Conservation (phyloP, 257 asterid species). For the Lantana camara region DNA sequence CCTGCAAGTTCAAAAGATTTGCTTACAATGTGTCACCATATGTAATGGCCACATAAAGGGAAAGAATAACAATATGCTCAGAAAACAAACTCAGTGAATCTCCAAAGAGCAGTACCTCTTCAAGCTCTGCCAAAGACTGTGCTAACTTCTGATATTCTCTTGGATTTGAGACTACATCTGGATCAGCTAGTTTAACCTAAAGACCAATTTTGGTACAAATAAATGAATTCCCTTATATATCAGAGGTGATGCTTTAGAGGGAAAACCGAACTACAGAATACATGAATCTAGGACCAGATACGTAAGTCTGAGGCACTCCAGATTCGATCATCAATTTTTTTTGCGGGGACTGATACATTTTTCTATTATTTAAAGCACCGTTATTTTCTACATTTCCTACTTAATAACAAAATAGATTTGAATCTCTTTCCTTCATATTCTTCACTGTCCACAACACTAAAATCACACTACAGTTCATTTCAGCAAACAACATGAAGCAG, state of each 20-base stretch:
- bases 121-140: slow-evolving; percentile 91
- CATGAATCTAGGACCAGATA: slow-evolving; percentile 9
- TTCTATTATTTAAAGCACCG: background rate
- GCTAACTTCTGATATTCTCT: slow-evolving; percentile 93
- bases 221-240: slow-evolving; percentile 11
- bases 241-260: slow-evolving; percentile 19
- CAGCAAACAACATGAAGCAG: slow-evolving; percentile 1
- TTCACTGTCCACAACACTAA: background rate
- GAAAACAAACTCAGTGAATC: slow-evolving; percentile 17
- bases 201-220: slow-evolving; percentile 14
- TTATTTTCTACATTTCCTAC: background rate
- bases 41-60: slow-evolving; percentile 9
- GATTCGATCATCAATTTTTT: slow-evolving; percentile 12
- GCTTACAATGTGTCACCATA: slow-evolving; percentile 24
- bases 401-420: background rate
- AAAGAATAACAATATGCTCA: slow-evolving; percentile 5
- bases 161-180: slow-evolving; percentile 88
- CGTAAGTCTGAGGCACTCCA: background rate
- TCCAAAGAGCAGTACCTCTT: slow-evolving; percentile 61
- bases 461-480: background rate
- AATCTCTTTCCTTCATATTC: background rate
- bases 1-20: slow-evolving; percentile 56
- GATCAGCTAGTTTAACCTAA: slow-evolving; percentile 92
- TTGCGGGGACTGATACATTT: background rate
- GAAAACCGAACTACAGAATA: slow-evolving; percentile 19